Percentiles rank a stretch among this genome's conserved stretches.
Evolutionary conservation across 2,329 filamentous ascomycete species (phyloP).

Genomic region (Didymella keratinophila): DNA sequence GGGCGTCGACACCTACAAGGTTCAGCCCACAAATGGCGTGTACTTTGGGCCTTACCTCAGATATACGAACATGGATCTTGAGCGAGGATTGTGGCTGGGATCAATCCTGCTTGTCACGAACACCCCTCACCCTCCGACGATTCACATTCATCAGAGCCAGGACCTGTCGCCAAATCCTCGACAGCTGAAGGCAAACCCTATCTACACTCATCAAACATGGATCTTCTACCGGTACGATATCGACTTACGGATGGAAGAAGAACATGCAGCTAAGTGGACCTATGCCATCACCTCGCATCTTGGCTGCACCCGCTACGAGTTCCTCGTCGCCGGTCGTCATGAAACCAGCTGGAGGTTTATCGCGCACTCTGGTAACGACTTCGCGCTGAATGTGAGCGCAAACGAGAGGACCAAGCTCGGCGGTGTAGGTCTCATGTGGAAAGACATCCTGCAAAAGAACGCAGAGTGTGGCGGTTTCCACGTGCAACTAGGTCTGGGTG

Average conservation of each 20-base stretch:
- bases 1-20: constrained; percentile 93
- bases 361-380: constrained; percentile 95
- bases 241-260: constrained; percentile 87
- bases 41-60: constrained; percentile 97
- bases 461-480: constrained; percentile 96
- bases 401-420: constrained; percentile 86
- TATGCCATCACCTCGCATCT: constrained; percentile 97
- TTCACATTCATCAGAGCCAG: constrained; percentile 89
- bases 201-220: constrained; percentile 92
- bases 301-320: constrained; percentile 97
- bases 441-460: constrained; percentile 97
- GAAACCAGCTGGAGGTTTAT: constrained; percentile 97
- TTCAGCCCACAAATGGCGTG: constrained; percentile 91
- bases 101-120: constrained; percentile 95
- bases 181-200: constrained; percentile 81
- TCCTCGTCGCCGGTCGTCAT: constrained; percentile 86
- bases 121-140: constrained; percentile 88
- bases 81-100: constrained; percentile 88
- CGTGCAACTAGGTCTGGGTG: constrained; percentile 87
- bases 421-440: constrained; percentile 97
- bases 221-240: constrained; percentile 95
- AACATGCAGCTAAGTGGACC: constrained; percentile 83
- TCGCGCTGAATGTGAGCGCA: constrained; percentile 84
- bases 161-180: constrained; percentile 93
- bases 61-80: constrained; percentile 97